Percentiles rank a stretch among this genome's conserved stretches.
Evolutionary conservation across 176 grass and related monocot genomes (phyloP).

Genomic region (Lolium perenne): DNA sequence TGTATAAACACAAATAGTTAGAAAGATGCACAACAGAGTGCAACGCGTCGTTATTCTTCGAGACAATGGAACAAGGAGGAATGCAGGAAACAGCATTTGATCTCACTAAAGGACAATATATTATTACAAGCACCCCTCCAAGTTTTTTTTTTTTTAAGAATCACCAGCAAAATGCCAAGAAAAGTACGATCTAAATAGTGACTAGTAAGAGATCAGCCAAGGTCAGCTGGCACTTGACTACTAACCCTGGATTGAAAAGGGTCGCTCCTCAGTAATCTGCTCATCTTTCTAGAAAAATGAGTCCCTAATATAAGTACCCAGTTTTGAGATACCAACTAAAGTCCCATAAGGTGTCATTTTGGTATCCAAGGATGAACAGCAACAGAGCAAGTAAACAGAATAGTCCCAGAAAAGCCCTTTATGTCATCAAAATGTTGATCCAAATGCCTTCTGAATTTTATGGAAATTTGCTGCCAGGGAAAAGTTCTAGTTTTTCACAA

Average conservation of each 20-base stretch:
- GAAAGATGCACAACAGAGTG: background rate
- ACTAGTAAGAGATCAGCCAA: background rate
- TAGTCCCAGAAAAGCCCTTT: background rate
- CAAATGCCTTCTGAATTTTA: background rate
- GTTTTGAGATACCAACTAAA: background rate
- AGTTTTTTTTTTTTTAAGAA: too few species aligned
- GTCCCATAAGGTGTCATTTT: background rate
- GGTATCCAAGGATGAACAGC: background rate
- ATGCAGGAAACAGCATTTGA: background rate
- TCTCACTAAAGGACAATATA: background rate
- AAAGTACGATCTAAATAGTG: background rate
- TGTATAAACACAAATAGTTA: background rate
- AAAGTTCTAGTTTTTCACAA: background rate
- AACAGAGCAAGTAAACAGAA: background rate
- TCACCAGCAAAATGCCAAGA: background rate
- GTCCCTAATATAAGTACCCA: background rate
- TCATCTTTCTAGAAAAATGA: background rate
- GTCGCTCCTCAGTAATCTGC: background rate
- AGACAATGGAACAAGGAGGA: background rate
- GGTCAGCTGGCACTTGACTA: background rate
- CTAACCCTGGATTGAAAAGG: background rate
- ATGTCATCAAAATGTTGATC: background rate
- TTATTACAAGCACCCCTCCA: conserved; percentile 5
- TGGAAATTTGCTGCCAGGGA: background rate
- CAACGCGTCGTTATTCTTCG: background rate